Evolutionary conservation across 1,284 basidiomycete genomes (phyloP).

Genomic region (Mycena citricolor): DNA sequence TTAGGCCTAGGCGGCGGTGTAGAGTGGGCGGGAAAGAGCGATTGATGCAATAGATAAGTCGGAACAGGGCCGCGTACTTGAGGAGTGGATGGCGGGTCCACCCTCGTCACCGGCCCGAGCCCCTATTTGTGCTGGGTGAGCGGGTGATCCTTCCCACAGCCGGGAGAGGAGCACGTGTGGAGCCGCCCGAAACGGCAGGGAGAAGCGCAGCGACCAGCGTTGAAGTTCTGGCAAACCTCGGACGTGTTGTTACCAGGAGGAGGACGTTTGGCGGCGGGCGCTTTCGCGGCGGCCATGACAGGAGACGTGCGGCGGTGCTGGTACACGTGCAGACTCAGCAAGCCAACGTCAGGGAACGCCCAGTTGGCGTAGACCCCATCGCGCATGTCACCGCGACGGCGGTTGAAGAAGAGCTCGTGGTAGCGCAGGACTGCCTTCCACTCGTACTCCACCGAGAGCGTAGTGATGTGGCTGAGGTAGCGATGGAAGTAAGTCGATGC

Average conservation of each 20-base stretch:
- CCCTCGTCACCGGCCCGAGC: constrained; percentile 3
- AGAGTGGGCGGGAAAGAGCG: not conserved
- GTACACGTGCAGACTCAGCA: constrained; percentile 4
- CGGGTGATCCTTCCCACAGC: constrained; percentile 13
- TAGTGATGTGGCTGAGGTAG: constrained; percentile 28
- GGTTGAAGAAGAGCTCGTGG: constrained; percentile 33
- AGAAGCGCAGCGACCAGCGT: constrained; percentile 1
- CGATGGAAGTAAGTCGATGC: not conserved
- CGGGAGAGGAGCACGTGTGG: constrained; percentile 2
- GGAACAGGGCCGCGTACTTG: not conserved
- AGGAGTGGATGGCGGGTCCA: not conserved
- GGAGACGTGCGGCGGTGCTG: constrained; percentile 1
- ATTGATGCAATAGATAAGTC: constrained; percentile 1
- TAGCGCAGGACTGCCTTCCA: constrained; percentile 35
- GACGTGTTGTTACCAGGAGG: no score
- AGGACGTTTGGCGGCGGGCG: not conserved
- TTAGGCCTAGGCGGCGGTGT: not conserved
- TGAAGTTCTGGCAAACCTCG: constrained; percentile 1
- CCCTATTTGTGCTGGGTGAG: constrained; percentile 11
- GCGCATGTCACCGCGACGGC: constrained; percentile 33
- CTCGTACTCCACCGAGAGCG: constrained; percentile 33
- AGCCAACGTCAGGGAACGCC: not conserved
- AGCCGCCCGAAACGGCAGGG: constrained; percentile 1
- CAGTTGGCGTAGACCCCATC: not conserved
- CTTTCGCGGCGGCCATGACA: not conserved